Evolutionary conservation across 257 asterid species (phyloP).

Genomic region (Penstemon eatonii): DNA sequence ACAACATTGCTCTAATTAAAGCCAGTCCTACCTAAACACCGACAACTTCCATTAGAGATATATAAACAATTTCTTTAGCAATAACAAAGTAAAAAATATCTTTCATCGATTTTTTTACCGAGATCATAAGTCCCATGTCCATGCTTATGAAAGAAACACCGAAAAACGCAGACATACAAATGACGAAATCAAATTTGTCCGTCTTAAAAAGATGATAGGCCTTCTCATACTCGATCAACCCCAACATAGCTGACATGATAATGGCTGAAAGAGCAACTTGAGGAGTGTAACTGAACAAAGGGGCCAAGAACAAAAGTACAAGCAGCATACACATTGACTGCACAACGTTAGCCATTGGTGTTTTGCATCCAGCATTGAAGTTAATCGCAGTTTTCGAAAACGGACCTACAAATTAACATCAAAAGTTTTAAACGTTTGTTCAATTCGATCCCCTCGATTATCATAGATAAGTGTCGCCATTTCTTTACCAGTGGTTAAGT

Average conservation of each 20-base stretch:
- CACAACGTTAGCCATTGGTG: slow-evolving; percentile 68
- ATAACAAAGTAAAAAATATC: too few relatives aligned
- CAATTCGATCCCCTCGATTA: too few relatives aligned
- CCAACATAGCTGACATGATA: slow-evolving; percentile 88
- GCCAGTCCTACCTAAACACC: slow-evolving; percentile 62
- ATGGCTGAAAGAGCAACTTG: slow-evolving; percentile 82
- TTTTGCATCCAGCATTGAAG: slow-evolving; percentile 75
- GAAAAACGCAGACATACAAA: slow-evolving; percentile 72
- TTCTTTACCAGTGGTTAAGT: slow-evolving; percentile 60
- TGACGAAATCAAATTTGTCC: slow-evolving; percentile 74
- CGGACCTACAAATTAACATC: slow-evolving; percentile 37
- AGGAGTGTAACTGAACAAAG: slow-evolving; percentile 80
- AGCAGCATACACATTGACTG: slow-evolving; percentile 66
- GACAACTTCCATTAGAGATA: neutral
- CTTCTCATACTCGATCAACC: slow-evolving; percentile 68
- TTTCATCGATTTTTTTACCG: slow-evolving; percentile 38
- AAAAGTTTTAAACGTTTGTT: too few relatives aligned
- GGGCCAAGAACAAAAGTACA: slow-evolving; percentile 76
- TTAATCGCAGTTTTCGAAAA: slow-evolving; percentile 92
- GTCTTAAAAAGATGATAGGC: slow-evolving; percentile 69
- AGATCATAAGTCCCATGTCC: slow-evolving; percentile 81
- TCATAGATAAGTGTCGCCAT: too few relatives aligned
- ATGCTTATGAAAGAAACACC: slow-evolving; percentile 89
- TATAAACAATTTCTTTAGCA: too few relatives aligned
- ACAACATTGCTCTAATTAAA: slow-evolving; percentile 60